A percentile compares a stretch with the other conserved stretches of the same genome.
phyloP scores from a whole-genome alignment of 176 grass and related monocot species.

The Oryza longistaminata region DNA sequence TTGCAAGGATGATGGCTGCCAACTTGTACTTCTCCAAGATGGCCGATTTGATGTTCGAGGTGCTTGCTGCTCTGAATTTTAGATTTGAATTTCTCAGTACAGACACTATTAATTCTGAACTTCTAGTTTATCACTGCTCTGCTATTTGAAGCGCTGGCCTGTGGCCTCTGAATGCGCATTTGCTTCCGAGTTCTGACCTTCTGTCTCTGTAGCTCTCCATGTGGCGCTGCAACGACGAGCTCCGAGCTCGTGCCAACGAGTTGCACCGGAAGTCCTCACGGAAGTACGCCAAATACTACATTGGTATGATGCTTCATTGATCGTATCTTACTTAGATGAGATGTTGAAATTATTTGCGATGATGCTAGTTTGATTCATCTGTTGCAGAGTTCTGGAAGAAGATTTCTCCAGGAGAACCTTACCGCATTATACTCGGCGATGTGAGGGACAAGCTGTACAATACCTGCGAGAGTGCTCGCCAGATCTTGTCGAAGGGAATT shows the following conservation, averaged over 20 bases:
- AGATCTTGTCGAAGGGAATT: constrained; percentile 55
- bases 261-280: constrained; percentile 42
- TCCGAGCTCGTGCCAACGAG: constrained; percentile 55
- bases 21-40: constrained; percentile 86
- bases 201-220: constrained; percentile 56
- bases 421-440: constrained; percentile 76
- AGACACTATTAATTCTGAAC: neutral
- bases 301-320: constrained; percentile 21
- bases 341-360: neutral
- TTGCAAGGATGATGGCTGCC: constrained; percentile 82
- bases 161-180: neutral
- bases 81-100: neutral
- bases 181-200: neutral
- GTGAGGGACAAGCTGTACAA: constrained; percentile 81
- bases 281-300: constrained; percentile 79
- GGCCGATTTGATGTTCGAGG: constrained; percentile 80
- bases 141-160: neutral
- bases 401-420: constrained; percentile 62
- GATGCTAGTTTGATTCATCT: neutral
- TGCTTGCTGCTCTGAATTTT: constrained; percentile 9
- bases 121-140: neutral
- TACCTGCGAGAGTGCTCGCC: constrained; percentile 66
- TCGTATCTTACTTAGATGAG: neutral
- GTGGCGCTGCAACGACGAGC: constrained; percentile 77
- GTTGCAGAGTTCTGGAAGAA: constrained; percentile 78